Conservation (phyloP, 2,329 filamentous ascomycete species). For the Albifimbria verrucaria region DNA sequence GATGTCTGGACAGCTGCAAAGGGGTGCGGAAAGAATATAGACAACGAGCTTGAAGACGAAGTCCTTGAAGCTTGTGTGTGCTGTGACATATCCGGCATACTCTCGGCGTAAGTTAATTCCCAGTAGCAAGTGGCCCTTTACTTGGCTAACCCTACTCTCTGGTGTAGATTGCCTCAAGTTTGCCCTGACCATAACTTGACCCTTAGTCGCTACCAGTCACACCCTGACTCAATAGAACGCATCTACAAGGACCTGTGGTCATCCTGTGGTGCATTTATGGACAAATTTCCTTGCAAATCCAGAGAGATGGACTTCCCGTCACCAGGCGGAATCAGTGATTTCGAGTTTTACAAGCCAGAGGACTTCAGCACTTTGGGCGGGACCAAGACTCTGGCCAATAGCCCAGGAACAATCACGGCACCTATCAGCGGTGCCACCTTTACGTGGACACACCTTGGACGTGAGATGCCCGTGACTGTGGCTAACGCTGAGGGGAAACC, state of each 20-base stretch:
- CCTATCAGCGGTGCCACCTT: not conserved
- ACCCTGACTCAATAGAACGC: not conserved
- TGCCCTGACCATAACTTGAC: not conserved
- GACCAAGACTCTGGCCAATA: not conserved
- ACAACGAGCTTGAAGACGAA: too few species aligned
- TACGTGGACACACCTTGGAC: not conserved
- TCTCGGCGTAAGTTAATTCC: too few species aligned
- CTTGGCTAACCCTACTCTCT: too few species aligned
- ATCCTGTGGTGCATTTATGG: not conserved
- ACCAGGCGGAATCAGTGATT: not conserved
- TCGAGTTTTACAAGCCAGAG: slow-evolving; percentile 3
- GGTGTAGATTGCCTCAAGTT: not conserved
- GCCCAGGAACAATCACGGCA: not conserved
- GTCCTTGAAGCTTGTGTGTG: too few species aligned
- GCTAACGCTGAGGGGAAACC: not conserved
- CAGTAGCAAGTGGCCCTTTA: too few species aligned
- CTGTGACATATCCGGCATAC: too few species aligned
- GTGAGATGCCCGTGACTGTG: not conserved
- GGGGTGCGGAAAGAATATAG: too few species aligned
- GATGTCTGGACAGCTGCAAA: too few species aligned
- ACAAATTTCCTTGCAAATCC: not conserved
- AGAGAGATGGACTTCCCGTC: not conserved
- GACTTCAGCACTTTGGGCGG: not conserved
- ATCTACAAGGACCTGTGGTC: not conserved
- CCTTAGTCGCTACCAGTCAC: not conserved